Base-by-base conservation (phyloP, 2,329 filamentous ascomycete species). In the Ceratocystis cubensis region DNA sequence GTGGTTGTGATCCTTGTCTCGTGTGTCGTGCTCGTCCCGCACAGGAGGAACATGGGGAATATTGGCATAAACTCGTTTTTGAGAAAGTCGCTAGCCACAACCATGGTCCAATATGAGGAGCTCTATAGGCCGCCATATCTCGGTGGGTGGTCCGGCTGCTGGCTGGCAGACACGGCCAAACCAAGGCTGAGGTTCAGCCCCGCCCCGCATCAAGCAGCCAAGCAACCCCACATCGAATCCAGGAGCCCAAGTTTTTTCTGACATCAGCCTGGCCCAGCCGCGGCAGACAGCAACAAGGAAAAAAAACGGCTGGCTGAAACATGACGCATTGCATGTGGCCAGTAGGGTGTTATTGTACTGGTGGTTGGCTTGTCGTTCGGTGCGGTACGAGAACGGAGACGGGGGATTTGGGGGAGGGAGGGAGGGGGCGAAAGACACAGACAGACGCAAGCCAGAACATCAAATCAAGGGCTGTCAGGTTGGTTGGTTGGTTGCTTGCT, bases 401-500 rank as follows among this genome's bases (percentile, higher is more conserved):
- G 45, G 15, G 45, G 17, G 15, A n/a, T 20, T 7, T 6, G 28
- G 28, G 28, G 2, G 44, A 15, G 45, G 45, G 7, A n/a, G 46
- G 46, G 7, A 8, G 46, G 46, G 7, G 5, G 17, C n/a, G 46
- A 22, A 50, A 20, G 25, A 30, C 22, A 63, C 44, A 30, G 61
- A 46, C 61, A 46, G 44, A 25, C 13, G 5, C 25, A 57, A 57
- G n/a, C 6, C 15, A 57, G 5, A 37, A 17, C 6, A 17, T 33
- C 25, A 33, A 22, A 10, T 44, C 8, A 28, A 50, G 63, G 72
- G 33, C 2, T 37, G 33, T 37, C 8, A 37, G 2, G 33, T 33
- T 81, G 41, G 45, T 28, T 22, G 22, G 1, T 22, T 22, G 22
- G 22, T 22, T 63, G 59, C 81, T 75, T 87, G 59, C 82, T 75